Percentiles rank a stretch among this genome's conserved stretches.
Conservation (phyloP, 768 basidiomycete species). For the Lentinula sp. region DNA sequence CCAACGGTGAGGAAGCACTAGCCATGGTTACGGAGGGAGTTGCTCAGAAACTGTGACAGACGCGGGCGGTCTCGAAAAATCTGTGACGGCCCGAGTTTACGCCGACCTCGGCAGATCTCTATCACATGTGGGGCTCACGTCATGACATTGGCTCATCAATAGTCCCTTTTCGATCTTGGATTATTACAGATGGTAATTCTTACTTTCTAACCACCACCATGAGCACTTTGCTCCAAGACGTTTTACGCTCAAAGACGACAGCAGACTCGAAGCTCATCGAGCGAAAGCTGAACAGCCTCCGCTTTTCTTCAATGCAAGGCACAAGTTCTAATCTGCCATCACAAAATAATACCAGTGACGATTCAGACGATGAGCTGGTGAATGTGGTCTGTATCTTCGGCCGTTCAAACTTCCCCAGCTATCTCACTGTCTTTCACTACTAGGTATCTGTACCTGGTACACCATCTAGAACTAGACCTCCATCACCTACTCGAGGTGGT, state of each 20-base stretch:
- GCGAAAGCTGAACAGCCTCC: constrained; percentile 24
- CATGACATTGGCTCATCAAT: not conserved
- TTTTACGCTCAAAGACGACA: constrained; percentile 47
- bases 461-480: constrained; percentile 57
- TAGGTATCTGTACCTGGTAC: constrained; percentile 67
- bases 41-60: not conserved
- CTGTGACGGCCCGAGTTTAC: too few relatives aligned
- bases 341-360: constrained; percentile 15
- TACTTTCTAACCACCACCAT: constrained; percentile 28
- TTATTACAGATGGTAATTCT: not conserved
- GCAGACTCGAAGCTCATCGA: constrained; percentile 27
- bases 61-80: too few relatives aligned
- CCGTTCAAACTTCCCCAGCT: not conserved
- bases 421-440: constrained; percentile 5
- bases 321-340: constrained; percentile 7
- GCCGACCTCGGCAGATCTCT: not conserved
- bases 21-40: not conserved
- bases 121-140: not conserved
- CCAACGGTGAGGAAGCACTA: constrained; percentile 16
- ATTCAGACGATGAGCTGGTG: constrained; percentile 59
- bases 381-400: constrained; percentile 49
- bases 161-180: not conserved
- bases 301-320: constrained; percentile 14
- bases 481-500: constrained; percentile 42
- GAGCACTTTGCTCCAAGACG: constrained; percentile 66